Base-by-base conservation (phyloP, 2,329 filamentous ascomycete genomes). In the Escovopsis sp. region DNA sequence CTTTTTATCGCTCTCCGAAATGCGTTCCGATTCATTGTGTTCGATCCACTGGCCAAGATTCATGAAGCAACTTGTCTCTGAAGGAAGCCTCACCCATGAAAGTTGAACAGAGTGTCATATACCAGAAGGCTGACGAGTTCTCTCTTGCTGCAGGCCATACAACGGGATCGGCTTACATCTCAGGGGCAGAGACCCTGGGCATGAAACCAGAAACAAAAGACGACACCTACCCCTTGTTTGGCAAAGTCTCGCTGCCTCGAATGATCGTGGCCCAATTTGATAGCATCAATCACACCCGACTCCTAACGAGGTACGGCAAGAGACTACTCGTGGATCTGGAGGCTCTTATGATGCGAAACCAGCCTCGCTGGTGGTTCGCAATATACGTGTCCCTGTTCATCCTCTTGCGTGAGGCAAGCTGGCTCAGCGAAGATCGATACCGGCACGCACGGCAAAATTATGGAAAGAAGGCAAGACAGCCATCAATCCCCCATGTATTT, bases 261-360 rank as follows among this genome's bases (percentile, higher is more conserved):
- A 67, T 68, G 60, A 54, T 68, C 16, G 55, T 67, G 1, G 65
- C 65, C 2, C 67, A 70, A 40, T 61, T 66, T 39, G 64, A 70
- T 48, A 61, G 57, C 33, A 61, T 70, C 41, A 61, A 61, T 40
- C 54, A 58, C 30, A 54, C 52, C 4, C 51, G 50, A 3, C 49
- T 69, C 4, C 53, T 68, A 30, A 52, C 54, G 11, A 56, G 53
- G 6, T 54, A 62, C 11, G 49, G 54, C 5, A 54, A 54, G 10
- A 46, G 49, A 1, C 52, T 70, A 0, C 53, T 68, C 2, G 48
- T 47, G 5, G 49, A 56, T 0, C 51, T 68, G 0, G 60, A 66
- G 42, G 44, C 44, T 5, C 48, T 62, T 5, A 53, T 67, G 29
- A 51, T 45, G n/a, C 51, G 53, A 6, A 55, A 57, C 16, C 58